Evolutionary conservation across 441 rosid species (phyloP).

Genomic region (Erysimum pusillum): DNA sequence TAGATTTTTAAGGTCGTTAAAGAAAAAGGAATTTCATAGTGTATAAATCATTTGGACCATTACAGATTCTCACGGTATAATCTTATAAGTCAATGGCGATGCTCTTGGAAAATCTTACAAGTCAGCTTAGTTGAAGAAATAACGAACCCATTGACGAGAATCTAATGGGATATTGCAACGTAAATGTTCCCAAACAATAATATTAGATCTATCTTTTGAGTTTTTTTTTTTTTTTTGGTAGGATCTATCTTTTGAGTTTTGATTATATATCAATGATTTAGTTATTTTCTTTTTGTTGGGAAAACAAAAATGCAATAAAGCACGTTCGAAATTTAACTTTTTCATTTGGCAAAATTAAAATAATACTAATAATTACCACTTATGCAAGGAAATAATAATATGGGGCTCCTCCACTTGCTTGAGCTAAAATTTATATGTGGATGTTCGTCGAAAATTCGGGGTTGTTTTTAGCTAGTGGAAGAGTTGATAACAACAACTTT

Average conservation of each 20-base stretch:
- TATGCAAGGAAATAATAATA: background rate
- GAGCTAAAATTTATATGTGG: conserved; percentile 18
- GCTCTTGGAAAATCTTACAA: background rate
- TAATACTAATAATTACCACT: background rate
- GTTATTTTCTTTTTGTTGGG: background rate
- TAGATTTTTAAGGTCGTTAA: background rate
- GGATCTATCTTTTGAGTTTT: background rate
- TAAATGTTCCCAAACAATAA: background rate
- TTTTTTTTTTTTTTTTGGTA: background rate
- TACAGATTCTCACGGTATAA: background rate
- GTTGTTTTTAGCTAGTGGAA: conserved; percentile 34
- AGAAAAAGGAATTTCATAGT: too few relatives aligned
- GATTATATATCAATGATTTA: background rate
- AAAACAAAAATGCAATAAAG: conserved; percentile 1
- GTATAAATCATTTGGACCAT: background rate
- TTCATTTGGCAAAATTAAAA: background rate
- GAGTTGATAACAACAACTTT: conserved; percentile 36
- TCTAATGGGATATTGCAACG: background rate
- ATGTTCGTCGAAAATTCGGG: conserved; percentile 39
- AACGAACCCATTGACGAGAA: conserved; percentile 11
- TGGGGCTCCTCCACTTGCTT: background rate
- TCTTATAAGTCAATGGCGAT: background rate
- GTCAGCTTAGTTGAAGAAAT: background rate
- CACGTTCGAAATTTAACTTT: conserved; percentile 7
- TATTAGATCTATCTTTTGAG: background rate